phyloP scores from a whole-genome alignment of 1,139 yeast species.

The Kodamaea ohmeri region DNA sequence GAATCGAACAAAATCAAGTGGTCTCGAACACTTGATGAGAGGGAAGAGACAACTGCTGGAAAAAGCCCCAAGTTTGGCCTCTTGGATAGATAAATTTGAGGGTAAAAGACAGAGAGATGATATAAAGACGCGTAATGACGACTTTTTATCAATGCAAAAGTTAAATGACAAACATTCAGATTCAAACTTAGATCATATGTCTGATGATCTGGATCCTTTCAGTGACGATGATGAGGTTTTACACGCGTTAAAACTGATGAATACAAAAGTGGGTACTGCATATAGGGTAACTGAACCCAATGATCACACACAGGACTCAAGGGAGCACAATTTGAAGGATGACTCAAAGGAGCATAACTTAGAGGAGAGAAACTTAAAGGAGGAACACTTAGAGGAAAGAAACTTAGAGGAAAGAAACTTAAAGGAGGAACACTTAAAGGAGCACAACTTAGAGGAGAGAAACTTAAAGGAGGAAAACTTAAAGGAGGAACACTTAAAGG shows the following conservation, averaged over 20 bases:
- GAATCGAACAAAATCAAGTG: slow-evolving; percentile 32
- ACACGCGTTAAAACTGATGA: slow-evolving; percentile 11
- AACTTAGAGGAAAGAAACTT: too few relatives aligned
- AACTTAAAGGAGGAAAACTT: background rate
- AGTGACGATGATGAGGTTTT: slow-evolving; percentile 35
- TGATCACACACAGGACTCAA: too few relatives aligned
- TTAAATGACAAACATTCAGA: background rate
- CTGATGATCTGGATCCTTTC: slow-evolving; percentile 27
- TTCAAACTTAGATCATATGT: background rate
- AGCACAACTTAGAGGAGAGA: too few relatives aligned
- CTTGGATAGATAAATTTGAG: slow-evolving; percentile 38
- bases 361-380: too few relatives aligned
- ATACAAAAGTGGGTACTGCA: too few relatives aligned
- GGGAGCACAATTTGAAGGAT: too few relatives aligned
- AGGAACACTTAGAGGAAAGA: too few relatives aligned
- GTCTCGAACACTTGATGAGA: slow-evolving; percentile 18
- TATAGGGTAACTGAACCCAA: too few relatives aligned
- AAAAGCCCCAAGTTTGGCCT: slow-evolving; percentile 17
- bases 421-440: too few relatives aligned
- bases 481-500: too few relatives aligned
- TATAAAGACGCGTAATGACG: background rate
- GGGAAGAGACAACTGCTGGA: slow-evolving; percentile 7
- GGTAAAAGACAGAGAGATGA: slow-evolving; percentile 5
- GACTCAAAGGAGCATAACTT: too few relatives aligned
- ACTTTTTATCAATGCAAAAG: too few relatives aligned